Conservation (phyloP, 1,284 basidiomycete genomes). For the Farysia itapuensis region DNA sequence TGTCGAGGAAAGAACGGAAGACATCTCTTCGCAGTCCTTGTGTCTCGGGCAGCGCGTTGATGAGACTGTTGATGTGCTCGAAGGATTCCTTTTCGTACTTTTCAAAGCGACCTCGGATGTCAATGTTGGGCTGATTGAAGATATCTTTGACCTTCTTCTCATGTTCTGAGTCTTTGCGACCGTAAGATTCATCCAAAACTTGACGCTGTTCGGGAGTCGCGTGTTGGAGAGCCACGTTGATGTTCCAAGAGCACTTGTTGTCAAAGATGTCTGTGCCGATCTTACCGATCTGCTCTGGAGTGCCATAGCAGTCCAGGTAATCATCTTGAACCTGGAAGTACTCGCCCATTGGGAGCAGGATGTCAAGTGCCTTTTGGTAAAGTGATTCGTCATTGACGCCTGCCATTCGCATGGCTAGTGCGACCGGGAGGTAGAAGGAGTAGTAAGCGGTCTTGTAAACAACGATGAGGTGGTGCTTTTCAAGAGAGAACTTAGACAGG, state of each 20-base stretch:
- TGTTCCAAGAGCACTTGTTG: constrained; percentile 98
- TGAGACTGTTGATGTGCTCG: constrained; percentile 59
- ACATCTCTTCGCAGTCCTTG: constrained; percentile 72
- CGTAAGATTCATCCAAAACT: constrained; percentile 76
- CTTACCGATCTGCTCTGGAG: constrained; percentile 91
- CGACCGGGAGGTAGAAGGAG: constrained; percentile 97
- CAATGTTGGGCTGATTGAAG: constrained; percentile 73
- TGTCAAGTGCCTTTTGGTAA: constrained; percentile 77
- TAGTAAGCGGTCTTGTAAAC: constrained; percentile 98
- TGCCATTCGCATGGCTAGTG: constrained; percentile 80
- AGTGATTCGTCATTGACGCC: constrained; percentile 72
- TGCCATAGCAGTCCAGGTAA: constrained; percentile 88
- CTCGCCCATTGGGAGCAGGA: constrained; percentile 89
- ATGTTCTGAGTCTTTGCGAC: constrained; percentile 72
- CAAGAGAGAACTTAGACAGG: constrained; percentile 77
- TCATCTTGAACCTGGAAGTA: constrained; percentile 99
- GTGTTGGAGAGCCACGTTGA: constrained; percentile 80
- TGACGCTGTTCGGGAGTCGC: constrained; percentile 69
- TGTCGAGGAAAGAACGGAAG: constrained; percentile 80
- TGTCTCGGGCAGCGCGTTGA: constrained; percentile 49
- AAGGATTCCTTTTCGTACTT: constrained; percentile 79
- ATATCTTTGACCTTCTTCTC: constrained; percentile 76
- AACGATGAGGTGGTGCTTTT: constrained; percentile 89
- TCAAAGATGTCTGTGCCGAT: constrained; percentile 97
- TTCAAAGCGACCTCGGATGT: constrained; percentile 67